Conservation (phyloP, 306 rosid genomes). For the Argentina anserina region DNA sequence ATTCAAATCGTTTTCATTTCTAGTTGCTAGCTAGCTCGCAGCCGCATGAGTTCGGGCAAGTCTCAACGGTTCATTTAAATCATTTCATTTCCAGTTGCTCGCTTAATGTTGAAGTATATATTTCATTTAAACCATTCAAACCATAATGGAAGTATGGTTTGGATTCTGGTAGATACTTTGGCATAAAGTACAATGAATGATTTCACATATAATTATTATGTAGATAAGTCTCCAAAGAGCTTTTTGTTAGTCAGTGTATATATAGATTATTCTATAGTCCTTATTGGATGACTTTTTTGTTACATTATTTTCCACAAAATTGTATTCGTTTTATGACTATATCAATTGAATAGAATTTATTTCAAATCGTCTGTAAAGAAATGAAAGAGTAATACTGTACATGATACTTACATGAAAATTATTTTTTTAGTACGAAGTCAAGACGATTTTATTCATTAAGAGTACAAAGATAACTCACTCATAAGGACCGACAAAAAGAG, state of each 20-base stretch:
- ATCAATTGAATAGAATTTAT: neutral
- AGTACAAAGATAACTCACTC: too few relatives aligned
- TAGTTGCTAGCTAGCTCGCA: too few relatives aligned
- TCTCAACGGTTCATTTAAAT: too few relatives aligned
- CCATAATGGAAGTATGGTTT: neutral
- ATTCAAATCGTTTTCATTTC: too few relatives aligned
- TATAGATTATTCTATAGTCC: neutral
- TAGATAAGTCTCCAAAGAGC: neutral
- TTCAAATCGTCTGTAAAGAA: neutral
- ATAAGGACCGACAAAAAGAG: too few relatives aligned
- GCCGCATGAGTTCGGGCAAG: too few relatives aligned
- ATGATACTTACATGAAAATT: neutral
- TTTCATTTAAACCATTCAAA: too few relatives aligned
- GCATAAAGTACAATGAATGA: neutral
- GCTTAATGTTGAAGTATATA: too few relatives aligned
- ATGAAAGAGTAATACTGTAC: neutral
- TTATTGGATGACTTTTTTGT: neutral
- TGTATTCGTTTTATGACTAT: neutral
- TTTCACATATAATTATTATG: neutral
- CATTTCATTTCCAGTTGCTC: too few relatives aligned
- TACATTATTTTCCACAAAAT: neutral
- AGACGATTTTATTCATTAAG: too few relatives aligned
- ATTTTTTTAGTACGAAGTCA: too few relatives aligned
- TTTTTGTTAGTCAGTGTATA: neutral
- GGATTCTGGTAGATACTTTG: neutral